A percentile compares a stretch with the other conserved stretches of the same genome.
Evolutionary conservation across 352 stramenopile genomes (phyloP).

Genomic region (Pythium rishiriense): DNA sequence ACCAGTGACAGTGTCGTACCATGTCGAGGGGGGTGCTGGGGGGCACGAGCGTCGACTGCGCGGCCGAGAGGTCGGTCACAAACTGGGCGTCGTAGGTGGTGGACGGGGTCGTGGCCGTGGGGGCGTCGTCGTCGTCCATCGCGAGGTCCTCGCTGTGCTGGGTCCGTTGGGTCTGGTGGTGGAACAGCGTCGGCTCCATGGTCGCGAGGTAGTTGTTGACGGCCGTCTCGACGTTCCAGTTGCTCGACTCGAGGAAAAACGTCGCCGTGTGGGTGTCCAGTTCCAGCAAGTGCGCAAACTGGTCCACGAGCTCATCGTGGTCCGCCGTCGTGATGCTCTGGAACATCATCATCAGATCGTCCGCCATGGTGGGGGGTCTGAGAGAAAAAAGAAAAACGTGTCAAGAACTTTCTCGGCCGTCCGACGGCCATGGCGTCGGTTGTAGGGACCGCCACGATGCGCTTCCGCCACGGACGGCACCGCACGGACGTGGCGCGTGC

Average conservation of each 20-base stretch:
- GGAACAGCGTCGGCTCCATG: slow-evolving; percentile 46
- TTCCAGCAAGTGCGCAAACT: slow-evolving; percentile 79
- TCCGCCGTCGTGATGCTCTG: slow-evolving; percentile 87
- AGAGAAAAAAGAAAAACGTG: background rate
- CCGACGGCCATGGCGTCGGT: background rate
- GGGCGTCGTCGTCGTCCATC: slow-evolving; percentile 50
- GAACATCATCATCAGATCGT: slow-evolving; percentile 87
- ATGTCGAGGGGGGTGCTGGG: slow-evolving; percentile 55
- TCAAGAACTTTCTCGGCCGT: background rate
- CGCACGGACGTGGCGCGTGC: background rate
- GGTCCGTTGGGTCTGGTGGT: slow-evolving; percentile 8
- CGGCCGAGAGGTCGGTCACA: slow-evolving; percentile 63
- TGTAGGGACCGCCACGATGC: background rate
- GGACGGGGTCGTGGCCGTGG: slow-evolving; percentile 6
- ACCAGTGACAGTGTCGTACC: too few species aligned
- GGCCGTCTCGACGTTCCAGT: slow-evolving; percentile 88
- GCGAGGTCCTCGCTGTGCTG: slow-evolving; percentile 38
- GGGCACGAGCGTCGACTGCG: slow-evolving; percentile 54
- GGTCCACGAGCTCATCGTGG: slow-evolving; percentile 81
- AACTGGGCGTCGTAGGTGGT: slow-evolving; percentile 53
- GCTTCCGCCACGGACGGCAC: background rate
- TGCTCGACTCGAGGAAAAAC: slow-evolving; percentile 88
- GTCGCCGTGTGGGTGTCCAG: slow-evolving; percentile 64
- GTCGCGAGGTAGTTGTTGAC: slow-evolving; percentile 82
- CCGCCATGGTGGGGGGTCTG: slow-evolving; percentile 43